A percentile compares a stretch with the other conserved stretches of the same genome.
These are phyloP conservation scores for Silene vulgaris DNA, from an alignment of 179 eudicot species.

Conservation along the genomic window DNA sequence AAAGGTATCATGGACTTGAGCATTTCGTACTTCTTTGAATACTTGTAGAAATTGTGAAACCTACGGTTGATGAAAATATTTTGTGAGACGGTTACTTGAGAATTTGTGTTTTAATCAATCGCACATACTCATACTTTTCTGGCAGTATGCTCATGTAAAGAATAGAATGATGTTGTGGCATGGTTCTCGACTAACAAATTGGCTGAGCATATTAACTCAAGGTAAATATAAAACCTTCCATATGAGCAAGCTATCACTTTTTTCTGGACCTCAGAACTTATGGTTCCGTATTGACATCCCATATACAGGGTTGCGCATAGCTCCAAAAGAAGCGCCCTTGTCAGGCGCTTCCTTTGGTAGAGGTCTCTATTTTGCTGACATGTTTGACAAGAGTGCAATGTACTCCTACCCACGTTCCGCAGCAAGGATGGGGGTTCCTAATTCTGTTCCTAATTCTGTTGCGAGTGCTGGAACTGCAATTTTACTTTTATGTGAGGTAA, in stretches of 20 bases:
- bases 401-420: constrained; percentile 27
- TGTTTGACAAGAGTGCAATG: constrained; percentile 90
- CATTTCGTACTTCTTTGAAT: constrained; percentile 9
- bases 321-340: constrained; percentile 86
- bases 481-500: constrained; percentile 21
- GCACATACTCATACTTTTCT: constrained; percentile 15
- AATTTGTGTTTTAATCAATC: neutral
- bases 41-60: neutral
- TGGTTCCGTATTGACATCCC: neutral
- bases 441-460: constrained; percentile 31
- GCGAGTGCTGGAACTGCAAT: constrained; percentile 35
- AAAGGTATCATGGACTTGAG: constrained; percentile 37
- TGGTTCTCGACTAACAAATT: constrained; percentile 89
- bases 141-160: constrained; percentile 58
- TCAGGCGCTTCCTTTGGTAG: constrained; percentile 91
- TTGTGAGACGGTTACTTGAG: neutral
- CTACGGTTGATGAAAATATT: too few species aligned
- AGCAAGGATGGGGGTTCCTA: constrained; percentile 16
- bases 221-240: constrained; percentile 33
- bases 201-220: constrained; percentile 86
- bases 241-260: too few species aligned
- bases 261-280: neutral
- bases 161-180: constrained; percentile 92
- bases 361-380: constrained; percentile 94
- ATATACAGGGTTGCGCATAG: constrained; percentile 71